phyloP scores from a whole-genome alignment of 495 filamentous ascomycete genomes.

The Parathielavia hyrcaniae region DNA sequence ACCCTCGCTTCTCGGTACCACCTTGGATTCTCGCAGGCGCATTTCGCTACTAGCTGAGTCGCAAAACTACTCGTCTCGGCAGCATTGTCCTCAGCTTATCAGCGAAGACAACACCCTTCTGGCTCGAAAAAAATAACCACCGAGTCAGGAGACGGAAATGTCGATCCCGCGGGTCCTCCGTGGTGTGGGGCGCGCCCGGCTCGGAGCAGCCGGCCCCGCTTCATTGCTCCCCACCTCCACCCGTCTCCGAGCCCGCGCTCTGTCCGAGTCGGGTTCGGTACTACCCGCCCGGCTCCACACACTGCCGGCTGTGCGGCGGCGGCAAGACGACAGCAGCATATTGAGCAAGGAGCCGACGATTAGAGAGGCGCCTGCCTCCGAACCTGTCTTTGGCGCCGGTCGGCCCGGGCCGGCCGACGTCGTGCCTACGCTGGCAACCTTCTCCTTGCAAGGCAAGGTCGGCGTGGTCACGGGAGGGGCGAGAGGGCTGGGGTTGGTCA shows the following conservation, averaged over 20 bases:
- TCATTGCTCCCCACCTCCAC: too few relatives aligned
- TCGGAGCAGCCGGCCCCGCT: not conserved
- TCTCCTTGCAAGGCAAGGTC: constrained; percentile 72
- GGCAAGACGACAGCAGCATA: constrained; percentile 5
- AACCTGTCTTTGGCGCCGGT: constrained; percentile 64
- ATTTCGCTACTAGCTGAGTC: too few relatives aligned
- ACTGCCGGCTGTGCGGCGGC: not conserved
- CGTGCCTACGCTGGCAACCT: constrained; percentile 48
- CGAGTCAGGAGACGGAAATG: not conserved
- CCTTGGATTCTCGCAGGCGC: too few relatives aligned
- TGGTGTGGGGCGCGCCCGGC: not conserved
- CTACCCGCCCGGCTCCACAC: constrained; percentile 5
- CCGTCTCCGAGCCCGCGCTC: constrained; percentile 1
- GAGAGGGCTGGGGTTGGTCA: constrained; percentile 78
- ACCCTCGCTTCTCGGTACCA: too few relatives aligned
- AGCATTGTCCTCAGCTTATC: too few relatives aligned
- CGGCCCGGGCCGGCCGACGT: constrained; percentile 52
- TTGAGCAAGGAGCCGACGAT: not conserved
- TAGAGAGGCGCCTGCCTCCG: constrained; percentile 50
- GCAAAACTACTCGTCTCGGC: too few relatives aligned
- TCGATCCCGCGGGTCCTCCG: constrained; percentile 3
- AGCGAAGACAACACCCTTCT: not conserved
- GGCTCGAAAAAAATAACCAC: not conserved
- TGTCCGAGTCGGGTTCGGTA: not conserved
- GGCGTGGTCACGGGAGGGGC: constrained; percentile 82